Conservation (phyloP, 1,284 basidiomycete species). For the Fomitopsis palustris region DNA sequence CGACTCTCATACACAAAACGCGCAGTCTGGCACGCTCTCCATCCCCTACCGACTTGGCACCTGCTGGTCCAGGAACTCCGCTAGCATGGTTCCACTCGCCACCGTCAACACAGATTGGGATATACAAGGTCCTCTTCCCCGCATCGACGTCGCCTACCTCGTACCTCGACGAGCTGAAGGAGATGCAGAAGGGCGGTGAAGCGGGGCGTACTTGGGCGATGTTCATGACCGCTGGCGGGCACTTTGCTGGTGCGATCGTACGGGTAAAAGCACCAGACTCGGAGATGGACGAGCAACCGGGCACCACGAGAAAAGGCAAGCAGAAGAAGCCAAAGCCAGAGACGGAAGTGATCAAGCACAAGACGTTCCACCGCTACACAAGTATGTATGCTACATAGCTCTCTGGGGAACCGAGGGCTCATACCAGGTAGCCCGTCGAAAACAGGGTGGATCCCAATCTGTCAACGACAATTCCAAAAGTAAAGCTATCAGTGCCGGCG, state of each 20-base stretch:
- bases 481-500: conserved; percentile 92
- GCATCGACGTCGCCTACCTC: conserved; percentile 33
- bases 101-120: conserved; percentile 83
- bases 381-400: conserved; percentile 50
- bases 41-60: conserved; percentile 38
- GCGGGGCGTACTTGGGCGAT: conserved; percentile 85
- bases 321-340: conserved; percentile 60
- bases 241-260: conserved; percentile 93
- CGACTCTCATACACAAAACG: conserved; percentile 63
- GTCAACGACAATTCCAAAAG: conserved; percentile 93
- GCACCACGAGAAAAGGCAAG: conserved; percentile 50
- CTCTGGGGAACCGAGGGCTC: background rate
- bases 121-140: conserved; percentile 79
- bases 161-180: conserved; percentile 57
- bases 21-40: conserved; percentile 44
- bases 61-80: conserved; percentile 62
- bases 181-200: conserved; percentile 60
- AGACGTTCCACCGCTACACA: conserved; percentile 99
- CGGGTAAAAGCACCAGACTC: conserved; percentile 56
- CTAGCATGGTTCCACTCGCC: conserved; percentile 88
- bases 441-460: conserved; percentile 96
- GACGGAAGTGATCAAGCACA: conserved; percentile 83
- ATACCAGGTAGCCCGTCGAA: conserved; percentile 72
- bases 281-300: conserved; percentile 39
- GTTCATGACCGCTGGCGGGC: conserved; percentile 96